phyloP scores from a whole-genome alignment of 768 basidiomycete genomes.

The Mycena crocata region DNA sequence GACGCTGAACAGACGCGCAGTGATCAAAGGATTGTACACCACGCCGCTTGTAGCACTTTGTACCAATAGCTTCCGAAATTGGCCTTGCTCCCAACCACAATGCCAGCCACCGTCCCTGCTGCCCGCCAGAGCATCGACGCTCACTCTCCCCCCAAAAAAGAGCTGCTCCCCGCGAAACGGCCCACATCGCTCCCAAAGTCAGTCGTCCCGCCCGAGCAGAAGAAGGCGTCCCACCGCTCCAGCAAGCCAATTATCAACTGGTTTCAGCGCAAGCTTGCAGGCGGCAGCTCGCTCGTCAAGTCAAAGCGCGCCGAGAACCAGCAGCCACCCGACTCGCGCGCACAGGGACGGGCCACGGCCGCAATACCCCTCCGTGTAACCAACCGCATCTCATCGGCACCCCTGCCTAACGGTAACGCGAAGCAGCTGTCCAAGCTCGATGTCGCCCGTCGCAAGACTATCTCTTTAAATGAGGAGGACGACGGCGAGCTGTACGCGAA shows the following conservation, averaged over 20 bases:
- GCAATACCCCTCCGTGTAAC: conserved; percentile 47
- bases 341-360: conserved; percentile 39
- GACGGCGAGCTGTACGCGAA: conserved; percentile 60
- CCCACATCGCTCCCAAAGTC: conserved; percentile 36
- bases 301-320: conserved; percentile 60
- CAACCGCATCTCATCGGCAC: conserved; percentile 58
- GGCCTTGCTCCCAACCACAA: neutral
- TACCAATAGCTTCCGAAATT: neutral
- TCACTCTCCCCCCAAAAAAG: conserved; percentile 37
- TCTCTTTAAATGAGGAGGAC: conserved; percentile 74
- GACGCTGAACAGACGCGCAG: too few species aligned
- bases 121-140: conserved; percentile 33
- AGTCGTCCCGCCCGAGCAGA: conserved; percentile 55
- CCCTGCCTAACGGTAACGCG: conserved; percentile 47
- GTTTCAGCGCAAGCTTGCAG: conserved; percentile 89
- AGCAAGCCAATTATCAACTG: conserved; percentile 91
- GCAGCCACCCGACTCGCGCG: conserved; percentile 35
- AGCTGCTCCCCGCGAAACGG: conserved; percentile 28
- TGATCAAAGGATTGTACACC: neutral
- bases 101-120: conserved; percentile 9
- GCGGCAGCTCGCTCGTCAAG: conserved; percentile 59
- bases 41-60: neutral
- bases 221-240: conserved; percentile 75
- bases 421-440: conserved; percentile 48
- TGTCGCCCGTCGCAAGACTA: conserved; percentile 61